Conservation (phyloP, 768 basidiomycete genomes). For the Flagelloscypha sp. region DNA sequence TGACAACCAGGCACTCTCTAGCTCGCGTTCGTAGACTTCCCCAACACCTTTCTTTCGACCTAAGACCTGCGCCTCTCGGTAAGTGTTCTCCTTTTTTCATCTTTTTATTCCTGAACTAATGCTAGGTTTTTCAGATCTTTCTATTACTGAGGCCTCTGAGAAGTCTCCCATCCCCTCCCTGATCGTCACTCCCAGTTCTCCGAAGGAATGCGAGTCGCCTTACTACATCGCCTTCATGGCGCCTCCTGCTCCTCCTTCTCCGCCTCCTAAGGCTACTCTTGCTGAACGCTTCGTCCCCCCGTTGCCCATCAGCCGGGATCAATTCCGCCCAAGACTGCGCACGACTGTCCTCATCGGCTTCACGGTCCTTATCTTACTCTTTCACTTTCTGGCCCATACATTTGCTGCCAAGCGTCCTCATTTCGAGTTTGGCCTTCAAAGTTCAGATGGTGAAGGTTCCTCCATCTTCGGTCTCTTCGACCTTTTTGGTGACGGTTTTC, state of each 20-base stretch:
- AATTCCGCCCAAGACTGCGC: conserved; percentile 32
- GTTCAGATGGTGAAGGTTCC: too few relatives aligned
- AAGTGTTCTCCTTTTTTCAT: conserved; percentile 15
- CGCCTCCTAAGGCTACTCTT: conserved; percentile 10
- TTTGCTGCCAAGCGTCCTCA: conserved; percentile 47
- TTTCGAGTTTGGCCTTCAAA: conserved; percentile 54
- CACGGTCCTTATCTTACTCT: conserved; percentile 39
- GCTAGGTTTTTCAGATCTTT: conserved; percentile 45
- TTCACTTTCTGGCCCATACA: conserved; percentile 50
- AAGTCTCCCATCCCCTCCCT: conserved; percentile 72
- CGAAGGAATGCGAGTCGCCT: conserved; percentile 46
- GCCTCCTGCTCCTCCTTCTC: conserved; percentile 31
- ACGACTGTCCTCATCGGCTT: conserved; percentile 44
- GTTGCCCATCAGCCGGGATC: conserved; percentile 21
- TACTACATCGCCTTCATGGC: conserved; percentile 75
- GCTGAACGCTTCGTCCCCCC: conserved; percentile 22
- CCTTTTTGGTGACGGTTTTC: too few relatives aligned
- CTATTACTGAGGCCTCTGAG: conserved; percentile 51
- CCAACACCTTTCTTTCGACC: conserved; percentile 32
- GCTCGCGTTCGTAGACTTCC: conserved; percentile 6
- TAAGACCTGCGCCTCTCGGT: conserved; percentile 77
- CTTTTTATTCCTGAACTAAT: conserved; percentile 2
- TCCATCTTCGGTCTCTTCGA: too few relatives aligned
- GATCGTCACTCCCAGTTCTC: conserved; percentile 77
- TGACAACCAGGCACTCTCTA: not conserved